Evolutionary conservation across 192 early-diverging fungal species (phyloP).

Genomic region (Phycomyces nitens): DNA sequence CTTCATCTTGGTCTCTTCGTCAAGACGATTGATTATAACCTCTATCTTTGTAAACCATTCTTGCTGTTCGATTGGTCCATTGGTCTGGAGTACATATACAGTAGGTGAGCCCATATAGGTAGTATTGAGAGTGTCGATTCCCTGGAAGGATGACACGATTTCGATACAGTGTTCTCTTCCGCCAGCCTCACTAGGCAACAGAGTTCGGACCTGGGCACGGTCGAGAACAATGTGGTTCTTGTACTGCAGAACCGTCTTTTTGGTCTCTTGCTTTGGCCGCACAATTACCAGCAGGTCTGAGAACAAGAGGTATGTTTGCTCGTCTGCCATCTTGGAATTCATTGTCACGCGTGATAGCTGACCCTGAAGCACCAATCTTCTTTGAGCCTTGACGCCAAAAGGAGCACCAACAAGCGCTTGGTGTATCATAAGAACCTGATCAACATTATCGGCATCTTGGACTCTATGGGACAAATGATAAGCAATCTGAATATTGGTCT

Average conservation of each 20-base stretch:
- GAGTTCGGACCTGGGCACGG: constrained; percentile 8
- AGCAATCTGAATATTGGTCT: too few species aligned
- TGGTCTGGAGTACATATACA: constrained; percentile 13
- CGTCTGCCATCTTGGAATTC: constrained; percentile 15
- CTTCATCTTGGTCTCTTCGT: constrained; percentile 6
- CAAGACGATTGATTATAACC: constrained; percentile 18
- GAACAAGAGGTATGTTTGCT: constrained; percentile 25
- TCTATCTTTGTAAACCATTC: constrained; percentile 24
- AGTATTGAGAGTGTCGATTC: constrained; percentile 18
- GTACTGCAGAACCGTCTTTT: constrained; percentile 22
- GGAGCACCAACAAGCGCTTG: constrained; percentile 22
- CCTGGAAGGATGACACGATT: constrained; percentile 12
- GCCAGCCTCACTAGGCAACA: constrained; percentile 10
- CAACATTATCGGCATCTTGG: constrained; percentile 19
- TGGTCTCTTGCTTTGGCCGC: constrained; percentile 17
- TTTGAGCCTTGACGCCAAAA: constrained; percentile 17
- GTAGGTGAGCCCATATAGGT: constrained; percentile 17
- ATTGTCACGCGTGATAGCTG: constrained; percentile 18
- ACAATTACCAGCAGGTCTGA: constrained; percentile 25
- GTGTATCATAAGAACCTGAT: constrained; percentile 27
- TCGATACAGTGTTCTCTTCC: constrained; percentile 18
- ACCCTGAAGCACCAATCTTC: constrained; percentile 24
- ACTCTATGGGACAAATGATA: constrained; percentile 3
- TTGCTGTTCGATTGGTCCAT: constrained; percentile 10
- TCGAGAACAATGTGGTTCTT: constrained; percentile 24